phyloP scores from a whole-genome alignment of 2,329 filamentous ascomycete genomes.

The Intubia oerlemansii region DNA sequence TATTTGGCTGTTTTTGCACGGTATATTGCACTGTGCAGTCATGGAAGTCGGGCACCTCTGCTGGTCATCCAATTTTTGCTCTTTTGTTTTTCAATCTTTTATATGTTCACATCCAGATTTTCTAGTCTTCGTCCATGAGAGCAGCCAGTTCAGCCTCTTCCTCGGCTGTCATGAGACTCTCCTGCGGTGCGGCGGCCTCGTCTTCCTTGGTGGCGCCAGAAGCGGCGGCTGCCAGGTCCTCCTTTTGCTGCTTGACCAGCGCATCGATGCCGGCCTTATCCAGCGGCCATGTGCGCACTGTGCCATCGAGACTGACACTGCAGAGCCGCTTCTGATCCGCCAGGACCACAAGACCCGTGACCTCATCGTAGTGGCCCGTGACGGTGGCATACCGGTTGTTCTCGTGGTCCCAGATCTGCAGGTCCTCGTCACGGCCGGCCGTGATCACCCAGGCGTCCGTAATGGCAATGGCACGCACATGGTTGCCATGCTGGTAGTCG shows the following conservation, averaged over 20 bases:
- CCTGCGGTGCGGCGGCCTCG: conserved; percentile 36
- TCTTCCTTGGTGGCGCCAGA: conserved; percentile 23
- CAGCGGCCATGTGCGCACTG: conserved; percentile 67
- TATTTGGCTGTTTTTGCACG: too few relatives aligned
- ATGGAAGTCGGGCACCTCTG: not conserved
- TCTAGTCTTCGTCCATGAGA: conserved; percentile 54
- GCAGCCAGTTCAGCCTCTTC: conserved; percentile 84
- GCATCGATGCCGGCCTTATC: conserved; percentile 33
- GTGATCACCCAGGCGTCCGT: conserved; percentile 65
- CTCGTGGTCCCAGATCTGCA: conserved; percentile 72
- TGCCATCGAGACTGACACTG: conserved; percentile 79
- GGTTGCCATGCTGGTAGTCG: conserved; percentile 61
- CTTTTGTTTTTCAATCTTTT: too few relatives aligned
- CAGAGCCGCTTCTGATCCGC: conserved; percentile 33
- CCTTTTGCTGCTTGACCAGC: conserved; percentile 23
- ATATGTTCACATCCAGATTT: too few relatives aligned
- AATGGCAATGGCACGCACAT: conserved; percentile 64
- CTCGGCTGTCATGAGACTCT: conserved; percentile 52
- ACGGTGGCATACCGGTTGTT: conserved; percentile 60
- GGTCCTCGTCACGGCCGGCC: conserved; percentile 74
- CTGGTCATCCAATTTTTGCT: too few relatives aligned
- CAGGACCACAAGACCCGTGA: conserved; percentile 57
- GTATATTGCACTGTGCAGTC: too few relatives aligned
- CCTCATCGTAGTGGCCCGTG: conserved; percentile 78
- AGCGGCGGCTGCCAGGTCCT: conserved; percentile 21